phyloP scores from a whole-genome alignment of 768 basidiomycete genomes.

The Gyrodon lividus region DNA sequence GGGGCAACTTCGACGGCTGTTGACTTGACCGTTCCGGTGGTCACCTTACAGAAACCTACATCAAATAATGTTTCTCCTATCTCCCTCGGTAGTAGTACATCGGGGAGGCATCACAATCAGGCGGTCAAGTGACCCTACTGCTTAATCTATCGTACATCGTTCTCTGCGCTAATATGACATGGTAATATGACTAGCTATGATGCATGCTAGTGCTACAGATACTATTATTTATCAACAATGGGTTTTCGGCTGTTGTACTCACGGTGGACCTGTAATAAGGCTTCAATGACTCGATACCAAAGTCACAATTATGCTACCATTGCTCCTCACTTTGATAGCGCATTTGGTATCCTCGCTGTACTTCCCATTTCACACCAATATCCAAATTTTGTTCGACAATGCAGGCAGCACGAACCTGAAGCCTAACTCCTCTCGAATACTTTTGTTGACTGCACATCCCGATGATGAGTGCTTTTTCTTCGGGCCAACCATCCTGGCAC shows the following conservation, averaged over 20 bases:
- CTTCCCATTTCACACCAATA: slow-evolving; percentile 26
- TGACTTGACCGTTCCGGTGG: slow-evolving; percentile 3
- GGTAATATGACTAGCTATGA: too few species aligned
- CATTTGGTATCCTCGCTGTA: slow-evolving; percentile 24
- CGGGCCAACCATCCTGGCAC: slow-evolving; percentile 71
- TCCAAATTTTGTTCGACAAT: slow-evolving; percentile 16
- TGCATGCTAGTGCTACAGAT: too few species aligned
- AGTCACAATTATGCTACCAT: slow-evolving; percentile 13
- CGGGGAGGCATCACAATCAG: neutral
- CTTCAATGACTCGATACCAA: too few species aligned
- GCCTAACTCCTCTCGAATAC: slow-evolving; percentile 30
- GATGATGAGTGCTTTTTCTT: slow-evolving; percentile 97
- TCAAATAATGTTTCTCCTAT: slow-evolving; percentile 1
- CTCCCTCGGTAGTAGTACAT: neutral
- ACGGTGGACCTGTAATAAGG: too few species aligned
- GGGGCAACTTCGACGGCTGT: slow-evolving; percentile 5
- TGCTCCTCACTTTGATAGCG: slow-evolving; percentile 14
- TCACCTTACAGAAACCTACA: slow-evolving; percentile 7
- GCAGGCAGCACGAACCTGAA: neutral
- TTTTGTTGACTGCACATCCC: slow-evolving; percentile 88
- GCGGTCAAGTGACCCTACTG: too few species aligned
- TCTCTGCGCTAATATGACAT: too few species aligned
- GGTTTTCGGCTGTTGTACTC: too few species aligned
- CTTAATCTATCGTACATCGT: too few species aligned
- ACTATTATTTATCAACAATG: too few species aligned